These are phyloP conservation scores for Skeletonema tropicum DNA, from an alignment of 108 stramenopile genomes.

Conservation along the genomic window DNA sequence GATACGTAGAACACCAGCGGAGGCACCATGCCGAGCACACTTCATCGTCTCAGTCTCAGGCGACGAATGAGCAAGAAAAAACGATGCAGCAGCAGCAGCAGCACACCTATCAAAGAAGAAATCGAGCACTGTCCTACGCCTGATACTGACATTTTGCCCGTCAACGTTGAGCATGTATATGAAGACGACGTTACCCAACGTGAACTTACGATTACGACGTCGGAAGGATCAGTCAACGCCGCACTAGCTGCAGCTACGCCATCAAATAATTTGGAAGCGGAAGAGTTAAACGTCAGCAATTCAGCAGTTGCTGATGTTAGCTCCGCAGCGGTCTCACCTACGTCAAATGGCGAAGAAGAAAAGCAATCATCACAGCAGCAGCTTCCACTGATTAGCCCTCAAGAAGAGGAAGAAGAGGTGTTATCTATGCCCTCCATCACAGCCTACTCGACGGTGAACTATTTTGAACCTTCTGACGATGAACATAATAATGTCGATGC, in stretches of 20 bases:
- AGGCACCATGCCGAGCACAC: not conserved
- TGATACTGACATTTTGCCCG: no score
- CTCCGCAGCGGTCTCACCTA: no score
- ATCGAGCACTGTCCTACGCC: no score
- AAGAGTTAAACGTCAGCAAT: no score
- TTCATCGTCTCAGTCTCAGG: not conserved
- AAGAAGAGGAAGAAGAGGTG: not conserved
- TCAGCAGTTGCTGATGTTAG: no score
- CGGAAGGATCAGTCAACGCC: not conserved
- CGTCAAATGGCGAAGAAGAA: not conserved
- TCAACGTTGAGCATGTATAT: no score
- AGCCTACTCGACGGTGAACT: not conserved
- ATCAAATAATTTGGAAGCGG: not conserved
- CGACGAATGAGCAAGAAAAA: not conserved
- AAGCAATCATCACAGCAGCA: not conserved
- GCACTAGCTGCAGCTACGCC: not conserved
- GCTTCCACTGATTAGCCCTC: not conserved
- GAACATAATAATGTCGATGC: not conserved
- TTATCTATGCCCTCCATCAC: not conserved
- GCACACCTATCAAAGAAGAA: not conserved
- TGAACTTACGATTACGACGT: not conserved
- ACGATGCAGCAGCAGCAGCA: not conserved
- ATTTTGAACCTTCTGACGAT: not conserved
- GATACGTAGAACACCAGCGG: no score
- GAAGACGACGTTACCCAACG: not conserved